These are phyloP conservation scores for Ampelocalamus luodianensis DNA, from an alignment of 176 grass and related monocot genomes.

Conservation along the genomic window DNA sequence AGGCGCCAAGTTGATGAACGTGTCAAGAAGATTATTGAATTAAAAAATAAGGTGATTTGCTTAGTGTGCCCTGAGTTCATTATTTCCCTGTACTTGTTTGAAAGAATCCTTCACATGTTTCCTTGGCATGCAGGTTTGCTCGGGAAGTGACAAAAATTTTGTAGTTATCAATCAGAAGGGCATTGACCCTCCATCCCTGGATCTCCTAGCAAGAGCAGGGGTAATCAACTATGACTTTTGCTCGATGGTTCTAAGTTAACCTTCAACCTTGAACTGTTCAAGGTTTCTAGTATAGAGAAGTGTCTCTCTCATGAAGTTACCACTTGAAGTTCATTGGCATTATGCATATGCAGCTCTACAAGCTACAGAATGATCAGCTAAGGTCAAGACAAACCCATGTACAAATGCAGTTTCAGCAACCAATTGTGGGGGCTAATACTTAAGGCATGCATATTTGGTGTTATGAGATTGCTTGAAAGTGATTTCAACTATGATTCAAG, in stretches of 20 bases:
- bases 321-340: not conserved
- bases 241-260: not conserved
- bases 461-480: not conserved
- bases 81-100: not conserved
- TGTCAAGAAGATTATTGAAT: constrained; percentile 89
- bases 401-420: not conserved
- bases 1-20: constrained; percentile 97
- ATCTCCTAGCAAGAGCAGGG: constrained; percentile 95
- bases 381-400: not conserved
- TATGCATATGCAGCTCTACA: not conserved
- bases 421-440: not conserved
- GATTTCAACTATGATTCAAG: not conserved
- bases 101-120: constrained; percentile 25
- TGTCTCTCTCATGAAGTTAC: not conserved
- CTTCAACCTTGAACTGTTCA: not conserved
- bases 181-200: constrained; percentile 93
- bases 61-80: not conserved
- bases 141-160: constrained; percentile 84
- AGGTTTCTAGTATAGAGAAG: not conserved
- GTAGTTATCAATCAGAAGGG: constrained; percentile 98
- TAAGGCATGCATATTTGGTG: not conserved
- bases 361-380: not conserved
- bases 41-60: constrained; percentile 78
- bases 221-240: constrained; percentile 52
- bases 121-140: constrained; percentile 67